phyloP scores from a whole-genome alignment of 163 green algal species.

The Prototheca wickerhamii region DNA sequence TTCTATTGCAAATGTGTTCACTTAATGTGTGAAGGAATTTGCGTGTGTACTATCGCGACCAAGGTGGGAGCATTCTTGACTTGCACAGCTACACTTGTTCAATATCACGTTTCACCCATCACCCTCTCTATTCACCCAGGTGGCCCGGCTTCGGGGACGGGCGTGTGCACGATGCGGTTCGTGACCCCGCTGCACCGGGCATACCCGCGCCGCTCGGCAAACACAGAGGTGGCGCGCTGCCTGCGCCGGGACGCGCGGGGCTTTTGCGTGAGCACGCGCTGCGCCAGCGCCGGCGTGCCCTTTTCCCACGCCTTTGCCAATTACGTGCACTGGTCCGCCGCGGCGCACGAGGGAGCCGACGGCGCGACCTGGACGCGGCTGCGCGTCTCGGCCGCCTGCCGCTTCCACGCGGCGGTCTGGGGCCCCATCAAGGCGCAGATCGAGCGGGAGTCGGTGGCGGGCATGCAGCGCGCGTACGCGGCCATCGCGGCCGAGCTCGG shows the following conservation, averaged over 20 bases:
- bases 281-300: constrained; percentile 18
- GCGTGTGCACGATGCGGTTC: background rate
- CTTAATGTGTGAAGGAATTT: too few relatives aligned
- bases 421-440: constrained; percentile 27
- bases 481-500: constrained; percentile 8
- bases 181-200: background rate
- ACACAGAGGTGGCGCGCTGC: constrained; percentile 5
- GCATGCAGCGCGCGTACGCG: constrained; percentile 23
- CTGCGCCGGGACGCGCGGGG: background rate
- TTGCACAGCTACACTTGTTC: too few relatives aligned
- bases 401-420: constrained; percentile 22
- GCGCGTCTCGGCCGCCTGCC: constrained; percentile 16
- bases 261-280: background rate
- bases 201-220: background rate
- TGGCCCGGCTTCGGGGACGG: too few relatives aligned
- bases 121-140: too few relatives aligned
- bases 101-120: too few relatives aligned
- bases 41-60: too few relatives aligned
- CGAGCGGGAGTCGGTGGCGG: constrained; percentile 19
- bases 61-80: too few relatives aligned
- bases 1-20: background rate
- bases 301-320: constrained; percentile 30
- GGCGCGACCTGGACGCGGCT: background rate
- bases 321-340: constrained; percentile 22
- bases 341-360: background rate